Percentiles rank a stretch among this genome's conserved stretches.
These are phyloP conservation scores for Capsicum baccatum DNA, from an alignment of 257 asterid species.

Conservation along the genomic window DNA sequence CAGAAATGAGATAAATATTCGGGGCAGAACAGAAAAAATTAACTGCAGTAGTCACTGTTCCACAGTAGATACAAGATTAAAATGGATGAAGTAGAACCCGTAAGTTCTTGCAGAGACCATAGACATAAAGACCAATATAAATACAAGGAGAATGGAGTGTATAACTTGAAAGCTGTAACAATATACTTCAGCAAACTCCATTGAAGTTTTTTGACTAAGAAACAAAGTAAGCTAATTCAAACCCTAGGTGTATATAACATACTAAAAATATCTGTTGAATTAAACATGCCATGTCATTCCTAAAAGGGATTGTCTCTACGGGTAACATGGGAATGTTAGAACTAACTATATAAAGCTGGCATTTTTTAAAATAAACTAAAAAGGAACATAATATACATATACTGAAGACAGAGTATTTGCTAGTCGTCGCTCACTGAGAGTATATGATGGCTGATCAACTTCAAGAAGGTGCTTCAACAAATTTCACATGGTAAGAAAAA, in stretches of 20 bases:
- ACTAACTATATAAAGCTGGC: background rate
- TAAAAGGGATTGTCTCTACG: background rate
- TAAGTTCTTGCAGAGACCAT: background rate
- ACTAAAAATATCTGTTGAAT: background rate
- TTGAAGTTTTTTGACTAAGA: background rate
- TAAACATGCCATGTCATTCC: background rate
- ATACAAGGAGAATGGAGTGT: background rate
- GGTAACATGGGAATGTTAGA: background rate
- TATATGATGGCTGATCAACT: background rate
- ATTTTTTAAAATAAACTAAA: background rate
- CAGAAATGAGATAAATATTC: background rate
- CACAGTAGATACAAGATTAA: background rate
- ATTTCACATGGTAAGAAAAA: background rate
- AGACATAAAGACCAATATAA: no score
- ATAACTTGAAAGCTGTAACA: background rate
- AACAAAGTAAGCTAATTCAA: no score
- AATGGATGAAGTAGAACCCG: background rate
- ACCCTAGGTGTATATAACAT: background rate
- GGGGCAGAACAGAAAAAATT: background rate
- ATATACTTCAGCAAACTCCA: background rate
- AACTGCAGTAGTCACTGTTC: background rate
- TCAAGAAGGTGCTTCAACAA: background rate
- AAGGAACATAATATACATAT: constrained; percentile 3
- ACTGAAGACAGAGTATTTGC: background rate
- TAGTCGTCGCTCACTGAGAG: background rate